These are phyloP conservation scores for Lanmaoa pseudosensibilis DNA, from an alignment of 768 basidiomycete genomes.

Conservation along the genomic window DNA sequence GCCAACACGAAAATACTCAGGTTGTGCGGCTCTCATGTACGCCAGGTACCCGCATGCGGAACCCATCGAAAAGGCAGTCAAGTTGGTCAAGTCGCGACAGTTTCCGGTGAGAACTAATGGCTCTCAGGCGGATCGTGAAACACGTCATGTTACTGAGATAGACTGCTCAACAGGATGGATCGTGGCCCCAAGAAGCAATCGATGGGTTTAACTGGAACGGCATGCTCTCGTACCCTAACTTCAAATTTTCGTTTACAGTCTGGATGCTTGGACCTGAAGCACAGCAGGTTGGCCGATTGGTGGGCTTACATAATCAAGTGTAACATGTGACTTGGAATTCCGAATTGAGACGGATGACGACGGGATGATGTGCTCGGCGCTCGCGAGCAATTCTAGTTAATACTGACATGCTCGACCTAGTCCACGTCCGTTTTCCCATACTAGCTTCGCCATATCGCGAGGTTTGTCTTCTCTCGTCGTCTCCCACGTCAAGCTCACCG, in stretches of 20 bases:
- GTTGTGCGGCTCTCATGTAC: conserved; percentile 89
- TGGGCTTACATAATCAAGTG: no score
- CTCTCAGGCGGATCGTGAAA: neutral
- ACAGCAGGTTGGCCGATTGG: neutral
- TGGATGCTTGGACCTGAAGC: conserved; percentile 89
- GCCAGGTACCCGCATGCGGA: conserved; percentile 78
- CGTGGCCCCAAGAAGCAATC: conserved; percentile 95
- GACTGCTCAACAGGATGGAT: conserved; percentile 72
- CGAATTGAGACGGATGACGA: conserved; percentile 12
- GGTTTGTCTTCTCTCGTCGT: conserved; percentile 5
- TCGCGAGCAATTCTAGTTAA: conserved; percentile 16
- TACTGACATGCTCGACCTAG: neutral
- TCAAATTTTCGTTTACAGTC: conserved; percentile 94
- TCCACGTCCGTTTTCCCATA: neutral
- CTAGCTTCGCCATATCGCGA: neutral
- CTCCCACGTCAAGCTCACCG: conserved; percentile 5
- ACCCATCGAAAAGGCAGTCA: conserved; percentile 77
- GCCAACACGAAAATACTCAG: conserved; percentile 76
- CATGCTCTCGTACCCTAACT: conserved; percentile 85
- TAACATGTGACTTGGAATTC: conserved; percentile 1
- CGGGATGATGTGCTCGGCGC: conserved; percentile 26
- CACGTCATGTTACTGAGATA: neutral
- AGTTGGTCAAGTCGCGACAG: conserved; percentile 89
- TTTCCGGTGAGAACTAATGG: conserved; percentile 52
- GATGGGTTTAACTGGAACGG: conserved; percentile 92